Evolutionary conservation across 2,329 filamentous ascomycete genomes (phyloP).

Genomic region (Coniella vitis): DNA sequence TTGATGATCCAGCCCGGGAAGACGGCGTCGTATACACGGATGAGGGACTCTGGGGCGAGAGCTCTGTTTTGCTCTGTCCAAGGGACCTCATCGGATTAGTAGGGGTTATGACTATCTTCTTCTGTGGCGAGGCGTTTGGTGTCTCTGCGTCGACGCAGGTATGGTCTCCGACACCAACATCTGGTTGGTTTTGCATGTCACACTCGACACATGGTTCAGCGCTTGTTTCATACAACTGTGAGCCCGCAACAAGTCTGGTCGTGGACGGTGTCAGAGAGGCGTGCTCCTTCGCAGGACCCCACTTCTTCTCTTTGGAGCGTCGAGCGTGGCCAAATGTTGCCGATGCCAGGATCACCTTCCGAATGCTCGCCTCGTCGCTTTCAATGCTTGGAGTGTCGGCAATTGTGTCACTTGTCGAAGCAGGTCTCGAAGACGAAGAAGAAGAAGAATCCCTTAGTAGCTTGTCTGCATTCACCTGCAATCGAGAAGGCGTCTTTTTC

Average conservation of each 20-base stretch:
- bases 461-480: background rate
- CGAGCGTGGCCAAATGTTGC: background rate
- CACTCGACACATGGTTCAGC: slow-evolving; percentile 5
- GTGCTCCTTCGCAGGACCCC: background rate
- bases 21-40: background rate
- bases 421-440: too few species aligned
- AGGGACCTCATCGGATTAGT: background rate
- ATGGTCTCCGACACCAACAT: background rate
- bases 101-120: background rate
- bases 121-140: background rate
- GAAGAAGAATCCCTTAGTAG: background rate
- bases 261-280: background rate
- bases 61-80: background rate
- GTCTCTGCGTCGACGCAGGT: background rate
- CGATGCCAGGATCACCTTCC: background rate
- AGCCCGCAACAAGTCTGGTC: slow-evolving; percentile 1
- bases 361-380: background rate
- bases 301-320: background rate
- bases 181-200: background rate
- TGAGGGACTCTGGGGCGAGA: background rate
- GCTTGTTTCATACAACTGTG: background rate
- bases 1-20: background rate
- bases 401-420: background rate
- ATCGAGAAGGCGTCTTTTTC: background rate
- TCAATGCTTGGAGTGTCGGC: background rate